These are phyloP conservation scores for Anaeromyces robustus DNA, from an alignment of 192 early-diverging fungal species.

Conservation along the genomic window DNA sequence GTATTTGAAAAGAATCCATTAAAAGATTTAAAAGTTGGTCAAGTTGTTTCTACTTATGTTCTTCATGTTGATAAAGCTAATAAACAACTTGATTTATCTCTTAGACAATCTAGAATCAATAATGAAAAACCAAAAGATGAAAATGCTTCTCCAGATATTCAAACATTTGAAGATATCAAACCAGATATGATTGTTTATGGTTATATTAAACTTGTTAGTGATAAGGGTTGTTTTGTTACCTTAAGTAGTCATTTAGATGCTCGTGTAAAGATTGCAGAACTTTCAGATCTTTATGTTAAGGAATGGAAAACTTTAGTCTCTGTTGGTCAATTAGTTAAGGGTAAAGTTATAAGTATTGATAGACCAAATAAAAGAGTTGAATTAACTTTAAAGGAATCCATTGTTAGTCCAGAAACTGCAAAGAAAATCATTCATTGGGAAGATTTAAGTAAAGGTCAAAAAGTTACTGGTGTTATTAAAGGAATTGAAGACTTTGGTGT, in stretches of 20 bases:
- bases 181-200: slow-evolving; percentile 19
- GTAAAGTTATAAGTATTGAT: slow-evolving; percentile 47
- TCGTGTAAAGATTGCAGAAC: slow-evolving; percentile 69
- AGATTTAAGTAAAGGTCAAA: slow-evolving; percentile 52
- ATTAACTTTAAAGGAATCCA: slow-evolving; percentile 47
- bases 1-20: slow-evolving; percentile 17
- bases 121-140: slow-evolving; percentile 12
- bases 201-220: slow-evolving; percentile 20
- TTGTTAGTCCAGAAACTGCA: slow-evolving; percentile 23
- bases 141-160: slow-evolving; percentile 25
- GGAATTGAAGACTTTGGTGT: slow-evolving; percentile 60
- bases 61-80: slow-evolving; percentile 21
- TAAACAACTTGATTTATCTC: slow-evolving; percentile 44
- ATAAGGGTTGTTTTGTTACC: slow-evolving; percentile 47
- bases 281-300: slow-evolving; percentile 72
- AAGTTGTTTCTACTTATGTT: slow-evolving; percentile 15
- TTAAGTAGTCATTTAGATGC: slow-evolving; percentile 44
- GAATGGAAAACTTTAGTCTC: slow-evolving; percentile 63
- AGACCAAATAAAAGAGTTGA: slow-evolving; percentile 39
- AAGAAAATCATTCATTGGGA: slow-evolving; percentile 12
- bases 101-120: slow-evolving; percentile 34
- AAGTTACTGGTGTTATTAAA: slow-evolving; percentile 61
- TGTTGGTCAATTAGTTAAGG: slow-evolving; percentile 60
- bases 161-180: slow-evolving; percentile 8
- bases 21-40: slow-evolving; percentile 7